Percentiles rank a stretch among this genome's conserved stretches.
phyloP scores from a whole-genome alignment of 2,329 filamentous ascomycete genomes.

The Cladosporium sp. region DNA sequence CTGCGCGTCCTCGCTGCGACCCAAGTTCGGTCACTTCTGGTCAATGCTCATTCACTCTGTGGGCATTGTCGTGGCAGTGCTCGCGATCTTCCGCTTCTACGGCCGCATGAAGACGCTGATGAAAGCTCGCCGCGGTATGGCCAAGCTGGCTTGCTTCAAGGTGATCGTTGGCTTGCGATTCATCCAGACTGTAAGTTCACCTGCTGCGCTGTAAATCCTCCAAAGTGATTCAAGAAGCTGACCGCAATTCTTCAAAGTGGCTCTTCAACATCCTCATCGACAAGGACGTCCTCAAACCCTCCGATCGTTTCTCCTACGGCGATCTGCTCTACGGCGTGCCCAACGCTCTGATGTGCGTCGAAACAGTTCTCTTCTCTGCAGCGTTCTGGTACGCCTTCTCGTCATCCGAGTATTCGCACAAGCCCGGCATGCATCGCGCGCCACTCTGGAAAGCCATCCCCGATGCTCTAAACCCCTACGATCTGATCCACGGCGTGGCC shows the following conservation, averaged over 20 bases:
- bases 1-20: constrained; percentile 30
- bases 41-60: constrained; percentile 26
- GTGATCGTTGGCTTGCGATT: constrained; percentile 35
- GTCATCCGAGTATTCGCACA: constrained; percentile 28
- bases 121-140: constrained; percentile 27
- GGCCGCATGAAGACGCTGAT: constrained; percentile 28
- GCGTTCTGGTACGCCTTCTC: constrained; percentile 36
- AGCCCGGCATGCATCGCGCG: constrained; percentile 22
- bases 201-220: too few species aligned
- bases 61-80: constrained; percentile 29
- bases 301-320: constrained; percentile 26
- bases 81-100: constrained; percentile 32
- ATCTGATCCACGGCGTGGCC: constrained; percentile 24
- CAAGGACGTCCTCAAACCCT: constrained; percentile 28
- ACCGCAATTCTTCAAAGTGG: constrained; percentile 14
- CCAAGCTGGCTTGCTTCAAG: constrained; percentile 36
- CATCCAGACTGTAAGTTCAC: constrained; percentile 25
- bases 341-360: constrained; percentile 29
- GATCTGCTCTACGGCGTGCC: constrained; percentile 35
- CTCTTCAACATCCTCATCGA: constrained; percentile 33
- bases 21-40: constrained; percentile 31
- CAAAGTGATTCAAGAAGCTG: neutral
- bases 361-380: constrained; percentile 31
- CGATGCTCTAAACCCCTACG: constrained; percentile 23
- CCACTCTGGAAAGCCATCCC: constrained; percentile 25